Evolutionary conservation across 352 stramenopile species (phyloP), one percentile per base, ranked within the genome.

Genomic region (Globisporangium polare): DNA sequence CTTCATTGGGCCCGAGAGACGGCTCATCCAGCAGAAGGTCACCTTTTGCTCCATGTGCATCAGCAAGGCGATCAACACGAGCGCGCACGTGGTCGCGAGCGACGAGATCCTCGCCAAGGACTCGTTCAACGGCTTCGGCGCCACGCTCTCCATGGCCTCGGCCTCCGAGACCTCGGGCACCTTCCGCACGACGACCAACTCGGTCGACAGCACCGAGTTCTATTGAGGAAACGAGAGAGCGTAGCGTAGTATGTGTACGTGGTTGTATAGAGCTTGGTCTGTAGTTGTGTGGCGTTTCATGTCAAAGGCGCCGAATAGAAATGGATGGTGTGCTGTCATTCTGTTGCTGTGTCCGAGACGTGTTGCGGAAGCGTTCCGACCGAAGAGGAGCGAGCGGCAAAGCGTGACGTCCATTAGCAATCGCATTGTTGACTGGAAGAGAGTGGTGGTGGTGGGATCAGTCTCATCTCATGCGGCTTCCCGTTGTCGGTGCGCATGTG

Each of bases 41-140:
- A 60, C 62, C 0, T 79, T 79, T 43, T 81, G 75, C 46, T 58
- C 65, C 15, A 65, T 68, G 61, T 84, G 75, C 42, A 66, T 84
- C 60, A 73, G 60, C 47, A 71, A 77, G 15, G 62, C 70, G 8
- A 72, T 71, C 46, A 77, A 76, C 50, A 70, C 51, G 33, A 73
- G 60, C 41, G 67, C 71, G 0, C 35, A 65, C 26, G 62, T 69
- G 42, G 65, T 74, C 9, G 62, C 62, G 18, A 63, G 62, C 31
- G 62, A 68, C 31, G 62, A 68, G 47, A 55, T 60, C n/a, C 54
- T 67, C 9, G 43, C 55, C 12, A 56, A 63, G 53, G 72, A 65
- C 50, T 52, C 58, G 39, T 58, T 46, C 58, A 65, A 59, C 29
- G 58, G 58, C 50, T 59, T 59, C n/a, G 58, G 58, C 18, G 17